Base-by-base conservation (phyloP, 129 eudicot species). In the Tagetes erecta region DNA sequence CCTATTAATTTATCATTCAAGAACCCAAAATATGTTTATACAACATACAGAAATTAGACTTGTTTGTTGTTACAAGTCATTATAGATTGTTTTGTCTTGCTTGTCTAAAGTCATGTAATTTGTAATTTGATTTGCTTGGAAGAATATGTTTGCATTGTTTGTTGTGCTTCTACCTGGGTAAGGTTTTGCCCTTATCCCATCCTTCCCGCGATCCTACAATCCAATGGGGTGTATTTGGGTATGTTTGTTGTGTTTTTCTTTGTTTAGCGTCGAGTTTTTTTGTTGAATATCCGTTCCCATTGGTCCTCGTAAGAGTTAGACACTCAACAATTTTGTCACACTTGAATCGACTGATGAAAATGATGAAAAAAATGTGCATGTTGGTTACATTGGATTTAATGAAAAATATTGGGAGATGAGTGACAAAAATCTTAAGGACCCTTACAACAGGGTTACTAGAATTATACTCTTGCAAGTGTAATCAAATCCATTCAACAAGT, bases 1-100 rank as follows among this genome's bases (percentile, higher is more conserved):
- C 38, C 1, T 38, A 40, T 75, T 36, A n/a, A 9, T 73, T 55
- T 31, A 57, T 77, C 75, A 42, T 72, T 74, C 30, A 45, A 11
- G 31, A 38, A 47, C 67, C 12, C 3, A 67, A 68, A 71, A 73
- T 58, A 53, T 74, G 74, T 73, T 51, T 56, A 46, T 59, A 53
- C 68, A 42, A 50, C 50, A 3, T 34, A 38, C 56, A 57, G 68
- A 47, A 64, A 82, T 41, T 49, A 49, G 81, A 60, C 20, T 62
- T 41, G 64, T 36, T 80, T 12, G 47, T 55, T 44, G 41, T 30
- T 51, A 47, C 58, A 51, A 51, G 57, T 51, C 31, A 14, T n/a
- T 51, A 51, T 51, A 14, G 59, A 45, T 38, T 47, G 8, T 58
- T 58, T 31, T 6, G 13, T 58, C 3, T 58, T 39, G 59, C 34